Evolutionary conservation across 345 rosid genomes (phyloP), one percentile per base, ranked within the genome.

Genomic region (Linum lewisii): DNA sequence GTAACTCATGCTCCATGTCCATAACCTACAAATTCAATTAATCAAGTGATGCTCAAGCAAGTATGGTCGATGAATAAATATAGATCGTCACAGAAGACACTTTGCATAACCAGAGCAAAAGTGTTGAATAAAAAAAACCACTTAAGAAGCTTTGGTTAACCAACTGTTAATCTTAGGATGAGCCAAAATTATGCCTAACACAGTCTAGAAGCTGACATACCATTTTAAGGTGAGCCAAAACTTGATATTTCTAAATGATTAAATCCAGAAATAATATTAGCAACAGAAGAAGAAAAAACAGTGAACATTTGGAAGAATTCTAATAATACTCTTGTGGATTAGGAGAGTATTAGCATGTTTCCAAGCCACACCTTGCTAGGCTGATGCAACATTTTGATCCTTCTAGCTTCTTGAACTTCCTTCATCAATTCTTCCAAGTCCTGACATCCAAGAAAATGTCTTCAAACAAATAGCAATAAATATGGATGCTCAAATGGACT

Each of bases 391-490:
- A 94, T 87, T 78, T 85, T 87, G 78, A 94, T 94, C 67, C 97
- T 81, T 75, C 99, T 84, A 69, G 99, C 97, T 73, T 87, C 93
- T 79, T 94, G 99, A 81, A 94, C 99, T 76, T 90, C 97, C 76
- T 86, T 84, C 97, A 90, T 81, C 71, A 94, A 71, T 67, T 85
- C 90, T 61, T 87, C 93, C 67, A 84, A 36, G 74, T 94, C 99
- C 99, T 94, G 71, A 73, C 37, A 82, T 44, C 69, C 51, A 13
- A n/a, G 53, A 57, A 24, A 36, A 24, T 10, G 63, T 38, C 24
- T 58, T 50, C 37, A 15, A 29, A 51, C 3, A 58, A 29, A 60
- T 45, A 32, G 44, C 1, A 49, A 14, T 24, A 42, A 49, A 13
- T 45, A 19, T 47, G 6, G 56, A 52, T 19, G 24, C 4, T 11